Base-by-base conservation (phyloP, 108 stramenopile species). In the Nannochloropsis salina region DNA sequence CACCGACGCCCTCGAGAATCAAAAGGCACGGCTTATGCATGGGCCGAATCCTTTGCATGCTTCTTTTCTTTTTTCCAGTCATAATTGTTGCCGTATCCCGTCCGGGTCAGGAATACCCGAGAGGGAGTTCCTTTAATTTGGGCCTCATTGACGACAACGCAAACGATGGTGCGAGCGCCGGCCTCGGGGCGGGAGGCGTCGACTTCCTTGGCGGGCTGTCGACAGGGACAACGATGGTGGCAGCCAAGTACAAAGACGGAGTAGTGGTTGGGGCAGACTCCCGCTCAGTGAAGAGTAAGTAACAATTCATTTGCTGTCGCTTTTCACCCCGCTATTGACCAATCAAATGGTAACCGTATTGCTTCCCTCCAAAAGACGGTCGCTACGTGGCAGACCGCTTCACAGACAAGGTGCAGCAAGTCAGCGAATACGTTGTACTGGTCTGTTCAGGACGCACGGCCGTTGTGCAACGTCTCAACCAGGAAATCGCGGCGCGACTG, bases 321-420 rank as follows among this genome's bases (percentile, higher is more conserved):
- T n/a, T n/a, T 4, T 74, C 61, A 74, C 61, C 61, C 61, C n/a
- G 20, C 61, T 74, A 15, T 74, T 74, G 20, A 74, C 61, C 61
- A n/a, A 31, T 31, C 31, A 31, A 31, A 31, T 31, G 31, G 31
- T 31, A 31, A 31, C 31, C 0, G 31, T 31, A 31, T 31, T 31
- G 20, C 61, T 74, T n/a, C n/a, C 61, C n/a, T 74, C 61, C n/a
- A 15, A 15, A 15, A 74, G 61, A 74, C 8, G 61, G 61, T 74
- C 61, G 61, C n/a, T 74, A 74, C 61, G 61, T 74, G 61, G 20
- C n/a, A 15, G 61, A 74, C 61, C 3, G 61, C 20, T 74, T 74
- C n/a, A 74, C 61, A 74, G 61, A 74, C 61, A 74, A 74, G 61
- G 61, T 74, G 61, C 61, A n/a, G n/a, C 61, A 74, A 74, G 61